phyloP scores from a whole-genome alignment of 2,329 filamentous ascomycete species.

The Verticillium longisporum region DNA sequence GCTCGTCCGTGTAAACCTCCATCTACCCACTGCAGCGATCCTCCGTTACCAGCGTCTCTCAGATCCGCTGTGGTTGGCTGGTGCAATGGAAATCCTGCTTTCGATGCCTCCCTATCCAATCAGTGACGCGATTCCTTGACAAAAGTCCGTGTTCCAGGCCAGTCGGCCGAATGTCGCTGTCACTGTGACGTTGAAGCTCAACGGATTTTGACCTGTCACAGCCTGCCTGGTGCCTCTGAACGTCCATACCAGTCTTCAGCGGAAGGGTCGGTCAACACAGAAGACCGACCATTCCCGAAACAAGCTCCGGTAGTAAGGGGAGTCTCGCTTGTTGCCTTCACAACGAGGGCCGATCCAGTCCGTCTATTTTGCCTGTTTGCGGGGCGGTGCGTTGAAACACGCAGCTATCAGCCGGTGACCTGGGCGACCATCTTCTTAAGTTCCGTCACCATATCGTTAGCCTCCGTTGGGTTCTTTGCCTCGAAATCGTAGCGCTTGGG shows the following conservation, averaged over 20 bases:
- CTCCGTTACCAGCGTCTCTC: not conserved
- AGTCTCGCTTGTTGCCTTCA: not conserved
- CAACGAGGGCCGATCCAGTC: not conserved
- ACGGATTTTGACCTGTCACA: not conserved
- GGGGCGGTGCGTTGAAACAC: not conserved
- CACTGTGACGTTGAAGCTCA: not conserved
- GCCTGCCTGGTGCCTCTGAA: not conserved
- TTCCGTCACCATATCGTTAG: conserved; percentile 71
- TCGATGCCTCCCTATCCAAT: not conserved
- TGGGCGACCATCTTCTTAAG: conserved; percentile 62
- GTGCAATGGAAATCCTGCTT: not conserved
- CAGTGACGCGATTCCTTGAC: not conserved
- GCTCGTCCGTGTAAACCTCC: not conserved
- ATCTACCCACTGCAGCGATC: not conserved
- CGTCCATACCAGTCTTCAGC: not conserved
- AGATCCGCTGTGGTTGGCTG: not conserved
- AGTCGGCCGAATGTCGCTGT: not conserved
- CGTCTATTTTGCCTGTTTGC: not conserved
- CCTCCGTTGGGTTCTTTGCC: conserved; percentile 63
- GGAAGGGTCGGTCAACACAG: not conserved
- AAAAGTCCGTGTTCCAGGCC: not conserved
- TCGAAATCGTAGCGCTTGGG: conserved; percentile 83
- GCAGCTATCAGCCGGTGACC: conserved; percentile 8
- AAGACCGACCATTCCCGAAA: not conserved
- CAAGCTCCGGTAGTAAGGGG: not conserved